Conservation (phyloP, 2,329 filamentous ascomycete genomes). For the Botryotinia convoluta region DNA sequence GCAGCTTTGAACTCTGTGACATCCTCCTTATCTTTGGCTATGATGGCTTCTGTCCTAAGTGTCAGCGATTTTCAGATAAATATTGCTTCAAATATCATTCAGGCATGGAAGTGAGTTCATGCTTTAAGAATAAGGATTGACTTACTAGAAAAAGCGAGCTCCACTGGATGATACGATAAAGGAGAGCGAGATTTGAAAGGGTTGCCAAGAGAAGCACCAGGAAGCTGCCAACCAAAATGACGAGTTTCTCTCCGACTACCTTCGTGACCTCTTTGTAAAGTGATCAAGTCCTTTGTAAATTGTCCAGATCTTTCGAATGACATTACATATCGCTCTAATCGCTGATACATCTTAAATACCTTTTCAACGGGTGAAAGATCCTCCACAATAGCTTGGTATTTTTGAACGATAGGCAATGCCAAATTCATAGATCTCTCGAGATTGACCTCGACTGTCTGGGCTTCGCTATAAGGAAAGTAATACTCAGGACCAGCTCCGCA, state of each 20-base stretch:
- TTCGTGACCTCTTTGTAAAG: slow-evolving; percentile 1
- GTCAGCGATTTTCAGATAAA: not conserved
- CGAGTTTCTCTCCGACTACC: not conserved
- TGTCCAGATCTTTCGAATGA: slow-evolving; percentile 2
- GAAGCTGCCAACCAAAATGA: slow-evolving; percentile 17
- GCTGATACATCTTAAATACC: slow-evolving; percentile 9
- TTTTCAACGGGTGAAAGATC: slow-evolving; percentile 10
- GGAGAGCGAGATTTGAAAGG: slow-evolving; percentile 1
- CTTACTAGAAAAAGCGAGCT: slow-evolving; percentile 16
- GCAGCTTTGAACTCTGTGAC: slow-evolving; percentile 13
- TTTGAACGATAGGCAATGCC: not conserved
- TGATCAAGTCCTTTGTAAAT: not conserved
- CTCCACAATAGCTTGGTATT: slow-evolving; percentile 2
- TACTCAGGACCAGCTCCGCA: not conserved
- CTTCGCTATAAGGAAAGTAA: slow-evolving; percentile 14
- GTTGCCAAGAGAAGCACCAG: slow-evolving; percentile 7
- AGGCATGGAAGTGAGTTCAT: not conserved
- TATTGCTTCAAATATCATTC: not conserved
- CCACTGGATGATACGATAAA: slow-evolving; percentile 13
- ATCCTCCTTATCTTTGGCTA: slow-evolving; percentile 12
- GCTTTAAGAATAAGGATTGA: not conserved
- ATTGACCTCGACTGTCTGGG: not conserved
- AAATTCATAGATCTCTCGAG: slow-evolving; percentile 4
- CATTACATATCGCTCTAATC: not conserved
- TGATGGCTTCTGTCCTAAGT: not conserved